Evolutionary conservation across 306 rosid genomes (phyloP).

Genomic region (Rosa chinensis): DNA sequence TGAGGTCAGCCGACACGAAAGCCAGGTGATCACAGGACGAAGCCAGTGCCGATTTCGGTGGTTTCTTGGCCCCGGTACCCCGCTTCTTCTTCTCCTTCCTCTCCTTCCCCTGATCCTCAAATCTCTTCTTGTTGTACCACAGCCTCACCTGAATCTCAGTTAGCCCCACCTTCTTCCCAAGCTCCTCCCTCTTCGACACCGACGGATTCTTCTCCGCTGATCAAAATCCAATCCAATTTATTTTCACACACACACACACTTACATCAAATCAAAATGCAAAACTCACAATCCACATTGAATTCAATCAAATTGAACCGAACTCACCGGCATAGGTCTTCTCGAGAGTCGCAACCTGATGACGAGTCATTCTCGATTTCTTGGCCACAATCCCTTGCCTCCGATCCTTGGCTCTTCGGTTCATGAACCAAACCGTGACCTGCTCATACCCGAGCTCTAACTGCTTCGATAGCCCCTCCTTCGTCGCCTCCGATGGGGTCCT

Average conservation of each 20-base stretch:
- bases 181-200: neutral
- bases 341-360: neutral
- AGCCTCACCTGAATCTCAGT: conserved; percentile 5
- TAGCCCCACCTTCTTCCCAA: conserved; percentile 7
- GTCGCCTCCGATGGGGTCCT: neutral
- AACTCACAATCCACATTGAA: neutral
- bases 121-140: conserved; percentile 7
- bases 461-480: conserved; percentile 2
- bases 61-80: neutral
- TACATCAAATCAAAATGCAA: neutral
- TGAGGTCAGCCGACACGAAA: conserved; percentile 49
- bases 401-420: conserved; percentile 12
- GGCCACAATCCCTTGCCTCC: neutral
- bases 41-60: neutral
- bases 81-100: neutral
- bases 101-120: conserved; percentile 1
- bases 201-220: conserved; percentile 10
- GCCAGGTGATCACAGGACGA: conserved; percentile 57
- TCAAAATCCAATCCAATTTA: neutral
- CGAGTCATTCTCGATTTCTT: conserved; percentile 4
- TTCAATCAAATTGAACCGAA: neutral
- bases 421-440: conserved; percentile 2
- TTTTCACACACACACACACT: neutral
- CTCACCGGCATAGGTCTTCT: neutral
- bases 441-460: neutral